Evolutionary conservation across 306 rosid genomes (phyloP).

Genomic region (Cyamopsis tetragonoloba): DNA sequence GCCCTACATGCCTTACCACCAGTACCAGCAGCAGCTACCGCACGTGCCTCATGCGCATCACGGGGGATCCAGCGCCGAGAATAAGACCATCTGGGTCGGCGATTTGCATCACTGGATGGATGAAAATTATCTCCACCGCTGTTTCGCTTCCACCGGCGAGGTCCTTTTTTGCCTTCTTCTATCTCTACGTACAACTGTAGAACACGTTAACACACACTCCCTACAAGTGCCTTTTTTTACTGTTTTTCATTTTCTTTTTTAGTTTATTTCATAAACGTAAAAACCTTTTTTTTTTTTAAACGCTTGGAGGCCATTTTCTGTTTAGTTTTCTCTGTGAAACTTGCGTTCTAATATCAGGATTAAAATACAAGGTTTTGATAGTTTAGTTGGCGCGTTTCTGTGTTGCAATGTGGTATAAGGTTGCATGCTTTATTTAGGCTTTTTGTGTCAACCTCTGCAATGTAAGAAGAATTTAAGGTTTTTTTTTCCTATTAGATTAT

Average conservation of each 20-base stretch:
- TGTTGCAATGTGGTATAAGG: not conserved
- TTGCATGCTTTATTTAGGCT: conserved; percentile 3
- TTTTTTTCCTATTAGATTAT: not conserved
- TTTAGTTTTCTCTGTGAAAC: not conserved
- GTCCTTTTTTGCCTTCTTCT: not conserved
- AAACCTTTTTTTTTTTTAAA: not conserved
- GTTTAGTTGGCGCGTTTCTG: not conserved
- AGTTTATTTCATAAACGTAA: conserved; percentile 5
- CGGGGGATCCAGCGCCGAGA: conserved; percentile 65
- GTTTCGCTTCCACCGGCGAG: conserved; percentile 83
- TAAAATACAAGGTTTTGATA: not conserved
- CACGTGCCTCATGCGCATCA: conserved; percentile 43
- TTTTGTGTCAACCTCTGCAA: not conserved
- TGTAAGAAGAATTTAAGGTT: not conserved
- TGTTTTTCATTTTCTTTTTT: not conserved
- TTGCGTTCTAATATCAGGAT: not conserved
- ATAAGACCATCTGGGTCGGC: conserved; percentile 88
- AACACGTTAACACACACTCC: not conserved
- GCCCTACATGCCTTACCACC: conserved; percentile 74
- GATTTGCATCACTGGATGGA: conserved; percentile 97
- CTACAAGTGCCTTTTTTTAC: not conserved
- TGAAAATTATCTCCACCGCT: conserved; percentile 76
- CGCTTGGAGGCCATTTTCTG: not conserved
- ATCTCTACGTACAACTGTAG: not conserved
- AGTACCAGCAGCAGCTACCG: conserved; percentile 48